Base-by-base conservation (phyloP, 2,329 filamentous ascomycete genomes). In the Penicillium sp. region DNA sequence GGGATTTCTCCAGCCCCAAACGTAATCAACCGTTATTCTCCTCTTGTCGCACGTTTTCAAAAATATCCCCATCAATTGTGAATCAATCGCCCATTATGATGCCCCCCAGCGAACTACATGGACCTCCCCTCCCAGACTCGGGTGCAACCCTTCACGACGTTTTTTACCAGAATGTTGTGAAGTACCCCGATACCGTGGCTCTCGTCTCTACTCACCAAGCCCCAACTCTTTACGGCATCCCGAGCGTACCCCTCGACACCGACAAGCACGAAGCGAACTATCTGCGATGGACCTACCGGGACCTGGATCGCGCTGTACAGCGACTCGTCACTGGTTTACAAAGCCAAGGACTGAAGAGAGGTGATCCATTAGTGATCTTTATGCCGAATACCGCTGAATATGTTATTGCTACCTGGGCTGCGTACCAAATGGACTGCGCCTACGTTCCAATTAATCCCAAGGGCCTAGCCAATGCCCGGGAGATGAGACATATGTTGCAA, bases 371-470 rank as follows among this genome's bases (percentile, higher is more conserved):
- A 21, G n/a, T 58, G 3, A 48, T 48, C 1, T 58, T 58, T 24
- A 48, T 48, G 21, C 27, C 48, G 24, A 63, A 63, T 46, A 50
- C 39, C 9, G 61, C 55, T 19, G 61, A 63, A 43, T 62, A 58
- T 53, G 57, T 63, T 6, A 58, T 62, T 24, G 37, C 57, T 9
- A 59, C 56, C 1, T 62, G 54, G 61, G 61, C 59, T n/a, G 57
- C 57, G 10, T 62, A 63, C 33, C 54, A 45, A 22, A 60, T 63
- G 31, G 61, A 57, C 11, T 58, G 54, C n/a, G 27, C 39, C 11
- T 47, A 62, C 24, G 50, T 63, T 21, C 59, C 61, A 33, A 55
- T 63, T 37, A 60, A 58, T 35, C 61, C 61, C 11, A 58, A 51
- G n/a, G 29, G 43, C 26, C 29, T 63, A 3, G 45, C 31, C 10